phyloP scores from a whole-genome alignment of 371 early-diverging fungal genomes.

The Nematocida parisii region DNA sequence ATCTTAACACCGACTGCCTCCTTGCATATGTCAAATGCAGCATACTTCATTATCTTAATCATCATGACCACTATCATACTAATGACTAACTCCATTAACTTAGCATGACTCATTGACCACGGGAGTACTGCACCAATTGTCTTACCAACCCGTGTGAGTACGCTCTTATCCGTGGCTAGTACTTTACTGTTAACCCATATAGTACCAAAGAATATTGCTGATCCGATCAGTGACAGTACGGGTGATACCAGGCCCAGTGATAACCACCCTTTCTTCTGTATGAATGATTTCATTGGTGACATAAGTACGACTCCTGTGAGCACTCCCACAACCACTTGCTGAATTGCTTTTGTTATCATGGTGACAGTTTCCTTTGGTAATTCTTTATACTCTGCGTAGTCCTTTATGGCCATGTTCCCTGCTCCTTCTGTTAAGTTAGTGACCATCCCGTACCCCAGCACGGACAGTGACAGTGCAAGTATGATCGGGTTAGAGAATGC shows the following conservation, averaged over 20 bases:
- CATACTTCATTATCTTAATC: conserved; percentile 68
- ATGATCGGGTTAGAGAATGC: conserved; percentile 66
- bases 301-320: conserved; percentile 66
- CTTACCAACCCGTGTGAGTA: neutral
- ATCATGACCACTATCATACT: conserved; percentile 33
- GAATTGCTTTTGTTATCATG: conserved; percentile 54
- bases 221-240: conserved; percentile 49
- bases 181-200: conserved; percentile 12
- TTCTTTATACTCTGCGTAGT: neutral
- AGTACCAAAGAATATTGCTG: conserved; percentile 18
- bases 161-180: neutral
- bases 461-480: conserved; percentile 66
- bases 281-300: conserved; percentile 64
- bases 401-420: conserved; percentile 59
- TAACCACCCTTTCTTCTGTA: conserved; percentile 65
- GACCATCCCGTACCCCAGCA: conserved; percentile 66
- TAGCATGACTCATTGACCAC: neutral
- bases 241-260: conserved; percentile 67
- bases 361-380: conserved; percentile 45
- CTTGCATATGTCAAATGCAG: conserved; percentile 69
- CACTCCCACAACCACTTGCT: conserved; percentile 63
- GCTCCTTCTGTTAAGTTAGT: conserved; percentile 68
- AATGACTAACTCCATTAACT: neutral
- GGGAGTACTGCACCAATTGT: neutral
- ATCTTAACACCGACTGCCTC: conserved; percentile 69